Evolutionary conservation across 768 basidiomycete genomes (phyloP).

Genomic region (Flagelloscypha sp.): DNA sequence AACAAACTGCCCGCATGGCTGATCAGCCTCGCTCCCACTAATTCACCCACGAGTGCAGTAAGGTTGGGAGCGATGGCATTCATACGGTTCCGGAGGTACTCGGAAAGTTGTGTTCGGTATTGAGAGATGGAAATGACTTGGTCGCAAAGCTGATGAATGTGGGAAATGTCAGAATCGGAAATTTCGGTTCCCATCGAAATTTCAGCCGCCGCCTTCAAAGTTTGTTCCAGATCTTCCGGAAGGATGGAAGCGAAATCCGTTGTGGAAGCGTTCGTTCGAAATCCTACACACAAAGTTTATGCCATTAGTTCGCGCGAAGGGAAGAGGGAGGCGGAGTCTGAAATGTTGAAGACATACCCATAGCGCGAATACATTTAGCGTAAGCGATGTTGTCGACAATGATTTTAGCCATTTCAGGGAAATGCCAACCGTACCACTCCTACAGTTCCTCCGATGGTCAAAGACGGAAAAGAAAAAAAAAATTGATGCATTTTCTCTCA

Average conservation of each 20-base stretch:
- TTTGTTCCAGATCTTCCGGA: slow-evolving; percentile 94
- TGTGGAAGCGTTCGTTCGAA: slow-evolving; percentile 86
- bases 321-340: neutral
- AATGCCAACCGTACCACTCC: slow-evolving; percentile 99
- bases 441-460: no score
- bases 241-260: slow-evolving; percentile 86
- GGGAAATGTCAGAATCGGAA: slow-evolving; percentile 91
- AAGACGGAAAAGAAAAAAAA: neutral
- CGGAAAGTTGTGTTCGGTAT: slow-evolving; percentile 90
- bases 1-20: slow-evolving; percentile 67
- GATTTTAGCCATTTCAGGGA: slow-evolving; percentile 99
- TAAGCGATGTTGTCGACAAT: slow-evolving; percentile 96
- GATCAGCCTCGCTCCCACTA: slow-evolving; percentile 69
- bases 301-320: no score
- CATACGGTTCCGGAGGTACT: slow-evolving; percentile 98
- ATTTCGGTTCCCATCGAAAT: slow-evolving; percentile 99
- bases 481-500: slow-evolving; percentile 23
- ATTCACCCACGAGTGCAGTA: slow-evolving; percentile 74
- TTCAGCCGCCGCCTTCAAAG: slow-evolving; percentile 91
- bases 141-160: slow-evolving; percentile 95
- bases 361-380: slow-evolving; percentile 83
- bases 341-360: slow-evolving; percentile 52
- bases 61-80: slow-evolving; percentile 95
- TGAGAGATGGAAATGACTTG: slow-evolving; percentile 95
- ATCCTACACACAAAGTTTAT: slow-evolving; percentile 49